Evolutionary conservation across 129 eudicot species (phyloP).

Genomic region (Centella asiatica): DNA sequence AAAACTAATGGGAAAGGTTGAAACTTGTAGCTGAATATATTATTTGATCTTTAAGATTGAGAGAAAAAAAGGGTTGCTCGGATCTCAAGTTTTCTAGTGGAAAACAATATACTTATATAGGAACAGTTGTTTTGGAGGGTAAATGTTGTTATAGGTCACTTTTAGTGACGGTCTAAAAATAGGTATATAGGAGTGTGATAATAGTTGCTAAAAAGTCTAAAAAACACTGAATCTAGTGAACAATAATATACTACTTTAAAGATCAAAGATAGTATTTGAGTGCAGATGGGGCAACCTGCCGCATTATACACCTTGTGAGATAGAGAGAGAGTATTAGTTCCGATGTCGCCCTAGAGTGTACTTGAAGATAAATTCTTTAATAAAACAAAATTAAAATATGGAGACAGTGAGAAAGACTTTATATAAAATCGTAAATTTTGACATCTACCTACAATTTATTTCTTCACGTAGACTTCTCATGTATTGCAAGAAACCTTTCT

Average conservation of each 20-base stretch:
- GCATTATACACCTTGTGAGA: slow-evolving; percentile 7
- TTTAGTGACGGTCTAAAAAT: neutral
- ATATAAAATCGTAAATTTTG: slow-evolving; percentile 4
- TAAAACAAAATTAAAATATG: slow-evolving; percentile 1
- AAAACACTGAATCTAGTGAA: no score
- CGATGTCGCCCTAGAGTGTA: slow-evolving; percentile 46
- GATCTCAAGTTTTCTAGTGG: slow-evolving; percentile 31
- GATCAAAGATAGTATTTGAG: slow-evolving; percentile 26
- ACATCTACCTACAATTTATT: slow-evolving; percentile 6
- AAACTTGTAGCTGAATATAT: neutral
- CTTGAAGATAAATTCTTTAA: slow-evolving; percentile 26
- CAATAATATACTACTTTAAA: neutral
- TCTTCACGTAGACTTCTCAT: slow-evolving; percentile 19
- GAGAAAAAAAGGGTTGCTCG: slow-evolving; percentile 25
- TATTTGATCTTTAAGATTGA: slow-evolving; percentile 1
- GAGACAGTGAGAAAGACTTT: neutral
- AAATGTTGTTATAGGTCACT: slow-evolving; percentile 16
- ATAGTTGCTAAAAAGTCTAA: no score
- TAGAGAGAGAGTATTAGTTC: slow-evolving; percentile 24
- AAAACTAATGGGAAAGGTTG: neutral
- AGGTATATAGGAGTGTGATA: neutral
- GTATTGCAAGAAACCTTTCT: slow-evolving; percentile 22
- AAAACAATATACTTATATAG: neutral
- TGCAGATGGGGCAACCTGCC: slow-evolving; percentile 54
- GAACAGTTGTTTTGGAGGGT: slow-evolving; percentile 10